Evolutionary conservation across 1,139 yeast genomes (phyloP).

Genomic region (Ogataea hybrid): DNA sequence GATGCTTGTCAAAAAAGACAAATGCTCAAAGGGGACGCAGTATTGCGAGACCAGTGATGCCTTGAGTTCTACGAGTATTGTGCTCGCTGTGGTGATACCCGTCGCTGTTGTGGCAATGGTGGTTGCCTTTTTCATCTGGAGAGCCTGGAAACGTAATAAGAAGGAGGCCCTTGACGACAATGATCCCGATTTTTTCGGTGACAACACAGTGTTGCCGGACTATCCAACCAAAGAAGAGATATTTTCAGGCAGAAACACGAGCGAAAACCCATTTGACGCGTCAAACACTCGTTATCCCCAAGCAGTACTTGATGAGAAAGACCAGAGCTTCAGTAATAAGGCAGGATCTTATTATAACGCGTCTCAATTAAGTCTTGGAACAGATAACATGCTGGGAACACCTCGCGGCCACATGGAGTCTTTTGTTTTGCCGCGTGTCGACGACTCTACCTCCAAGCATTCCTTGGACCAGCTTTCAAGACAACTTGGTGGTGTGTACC

Average conservation of each 20-base stretch:
- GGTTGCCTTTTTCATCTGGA: conserved; percentile 49
- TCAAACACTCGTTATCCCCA: conserved; percentile 37
- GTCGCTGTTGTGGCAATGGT: conserved; percentile 48
- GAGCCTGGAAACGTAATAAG: conserved; percentile 59
- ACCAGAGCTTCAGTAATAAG: conserved; percentile 5
- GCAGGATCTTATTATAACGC: conserved; percentile 14
- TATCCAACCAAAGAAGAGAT: conserved; percentile 38
- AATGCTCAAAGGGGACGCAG: conserved; percentile 20
- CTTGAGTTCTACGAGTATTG: conserved; percentile 46
- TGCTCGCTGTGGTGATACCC: conserved; percentile 67
- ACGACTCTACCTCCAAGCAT: conserved; percentile 51
- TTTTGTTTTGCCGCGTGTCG: conserved; percentile 56
- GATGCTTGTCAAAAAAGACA: conserved; percentile 6
- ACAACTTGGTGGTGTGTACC: conserved; percentile 42
- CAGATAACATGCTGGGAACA: conserved; percentile 6
- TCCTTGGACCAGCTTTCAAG: conserved; percentile 57
- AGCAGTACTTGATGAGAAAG: conserved; percentile 15
- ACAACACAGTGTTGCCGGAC: conserved; percentile 70
- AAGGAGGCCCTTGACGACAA: conserved; percentile 56
- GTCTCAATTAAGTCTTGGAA: conserved; percentile 16
- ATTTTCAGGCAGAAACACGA: conserved; percentile 22
- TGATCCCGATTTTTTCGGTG: conserved; percentile 80
- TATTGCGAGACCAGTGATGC: conserved; percentile 44
- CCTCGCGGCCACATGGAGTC: conserved; percentile 35
- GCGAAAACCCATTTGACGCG: conserved; percentile 47